Base-by-base conservation (phyloP, 2,329 filamentous ascomycete species). In the Colletotrichum paranaense region DNA sequence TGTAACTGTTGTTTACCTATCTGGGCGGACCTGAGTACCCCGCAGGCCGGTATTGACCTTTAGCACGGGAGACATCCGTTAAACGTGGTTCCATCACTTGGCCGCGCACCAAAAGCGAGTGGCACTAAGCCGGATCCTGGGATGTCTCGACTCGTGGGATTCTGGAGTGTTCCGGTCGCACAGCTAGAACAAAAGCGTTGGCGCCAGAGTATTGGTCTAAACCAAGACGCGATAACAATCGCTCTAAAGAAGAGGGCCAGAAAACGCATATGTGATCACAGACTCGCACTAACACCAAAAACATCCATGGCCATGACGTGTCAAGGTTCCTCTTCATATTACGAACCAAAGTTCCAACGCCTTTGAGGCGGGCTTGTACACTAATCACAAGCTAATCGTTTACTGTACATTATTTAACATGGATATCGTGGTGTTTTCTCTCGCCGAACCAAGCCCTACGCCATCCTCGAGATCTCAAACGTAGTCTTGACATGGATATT, bases 401-500 rank as follows among this genome's bases (percentile, higher is more conserved):
- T 55, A 55, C 52, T 55, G 52, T 55, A 55, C 24, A 55, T 26
- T 49, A 49, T 22, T 19, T n/a, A 49, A 49, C 19, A 49, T 22
- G 42, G 19, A 55, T 58, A 4, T 30, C 5, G 16, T 42, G 14
- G n/a, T 11, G 28, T 30, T 30, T 30, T 11, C 4, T 16, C 32
- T 35, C n/a, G 19, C 16, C 19, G 32, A 8, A 8, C 16, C 30
- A 35, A 38, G 7, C 22, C 26, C 22, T 32, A 38, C 32, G n/a
- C 55, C 32, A 60, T 28, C 46, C 46, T 38, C 6, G 62, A 60
- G 5, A 71, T 22, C 30, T 67, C 32, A n/a, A 71, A 71, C 4
- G 62, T 71, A 2, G 56, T 71, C 11, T 60, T 71, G 62, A 67
- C 63, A 22, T 67, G 68, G 22, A 62, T 67, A 19, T 22, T 49